These are phyloP conservation scores for Kickxella alabastrina DNA, from an alignment of 192 early-diverging fungal genomes.

Conservation along the genomic window DNA sequence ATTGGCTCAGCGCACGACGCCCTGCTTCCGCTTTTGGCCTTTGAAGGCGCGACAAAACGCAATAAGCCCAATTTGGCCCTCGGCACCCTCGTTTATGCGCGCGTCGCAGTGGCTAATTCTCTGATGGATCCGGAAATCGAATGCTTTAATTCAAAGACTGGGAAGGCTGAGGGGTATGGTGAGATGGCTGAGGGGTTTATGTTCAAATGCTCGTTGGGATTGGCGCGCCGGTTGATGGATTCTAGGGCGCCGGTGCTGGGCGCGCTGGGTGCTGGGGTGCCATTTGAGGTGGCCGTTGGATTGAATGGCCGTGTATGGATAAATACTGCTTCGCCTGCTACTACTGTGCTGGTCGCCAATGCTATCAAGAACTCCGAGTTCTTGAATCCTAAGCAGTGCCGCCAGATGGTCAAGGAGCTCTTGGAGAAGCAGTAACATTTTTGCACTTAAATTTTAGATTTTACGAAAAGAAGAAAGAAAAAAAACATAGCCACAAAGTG, in stretches of 20 bases:
- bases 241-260: slow-evolving; percentile 67
- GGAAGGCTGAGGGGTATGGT: slow-evolving; percentile 86
- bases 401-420: slow-evolving; percentile 53
- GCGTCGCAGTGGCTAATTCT: slow-evolving; percentile 80
- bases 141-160: slow-evolving; percentile 77
- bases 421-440: slow-evolving; percentile 20
- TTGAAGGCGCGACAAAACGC: slow-evolving; percentile 90
- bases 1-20: slow-evolving; percentile 91
- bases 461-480: no score
- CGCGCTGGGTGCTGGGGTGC: slow-evolving; percentile 64
- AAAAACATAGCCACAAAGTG: neutral
- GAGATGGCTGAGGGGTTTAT: slow-evolving; percentile 79
- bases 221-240: slow-evolving; percentile 60
- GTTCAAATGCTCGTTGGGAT: slow-evolving; percentile 75
- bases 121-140: slow-evolving; percentile 98
- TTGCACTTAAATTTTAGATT: neutral
- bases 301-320: slow-evolving; percentile 96
- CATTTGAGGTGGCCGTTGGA: slow-evolving; percentile 88
- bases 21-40: slow-evolving; percentile 71
- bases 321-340: slow-evolving; percentile 57
- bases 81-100: slow-evolving; percentile 77
- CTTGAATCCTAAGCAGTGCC: slow-evolving; percentile 55
- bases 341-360: slow-evolving; percentile 66
- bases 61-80: slow-evolving; percentile 82
- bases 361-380: slow-evolving; percentile 73